Evolutionary conservation across 768 basidiomycete genomes (phyloP), one percentile per base, ranked within the genome.

Genomic region (Tylopilus subfusipes): DNA sequence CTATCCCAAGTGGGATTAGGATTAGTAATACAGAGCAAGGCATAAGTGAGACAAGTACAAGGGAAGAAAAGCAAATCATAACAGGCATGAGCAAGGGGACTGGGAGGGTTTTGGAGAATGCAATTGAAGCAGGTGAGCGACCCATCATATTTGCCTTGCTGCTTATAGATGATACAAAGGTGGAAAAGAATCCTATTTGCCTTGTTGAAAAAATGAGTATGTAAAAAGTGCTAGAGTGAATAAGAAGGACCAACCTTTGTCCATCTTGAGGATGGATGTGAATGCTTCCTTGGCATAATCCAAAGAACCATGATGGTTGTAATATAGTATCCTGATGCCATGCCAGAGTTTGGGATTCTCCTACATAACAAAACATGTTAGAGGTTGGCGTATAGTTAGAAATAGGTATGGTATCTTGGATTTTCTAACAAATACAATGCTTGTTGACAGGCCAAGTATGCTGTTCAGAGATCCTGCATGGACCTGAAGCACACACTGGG

Each of bases 221-320:
- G 63, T 69, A n/a, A 68, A 61, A 44, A 25, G 53, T 43, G 45
- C 57, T 29, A 34, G 48, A 49, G n/a, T n/a, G 30, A 34, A 44
- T 1, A 0, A 2, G 33, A 29, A 34, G 38, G 48, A 72, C 75
- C 69, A 68, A 97, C 96, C 90, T 73, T 92, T 90, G 74, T 98
- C 95, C 94, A 98, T 98, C 59, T 88, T 80, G 39, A 99, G 83
- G 24, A 98, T 96, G 13, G 91, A 94, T 0, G 93, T 86, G 65
- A 99, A 99, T 0, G 97, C 97, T 69, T 98, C 97, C 73, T 99
- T 97, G 60, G 97, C 97, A 63, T 98, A 96, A 73, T 99, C 96
- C 68, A 99, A 79, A 49, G 93, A 95, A 16, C 97, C 97, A 64
- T 98, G 98, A 27, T 97, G 88, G 77, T 99, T 97, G 65, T 99